Evolutionary conservation across 768 basidiomycete genomes (phyloP).

Genomic region (Leccinum fibrillosum): DNA sequence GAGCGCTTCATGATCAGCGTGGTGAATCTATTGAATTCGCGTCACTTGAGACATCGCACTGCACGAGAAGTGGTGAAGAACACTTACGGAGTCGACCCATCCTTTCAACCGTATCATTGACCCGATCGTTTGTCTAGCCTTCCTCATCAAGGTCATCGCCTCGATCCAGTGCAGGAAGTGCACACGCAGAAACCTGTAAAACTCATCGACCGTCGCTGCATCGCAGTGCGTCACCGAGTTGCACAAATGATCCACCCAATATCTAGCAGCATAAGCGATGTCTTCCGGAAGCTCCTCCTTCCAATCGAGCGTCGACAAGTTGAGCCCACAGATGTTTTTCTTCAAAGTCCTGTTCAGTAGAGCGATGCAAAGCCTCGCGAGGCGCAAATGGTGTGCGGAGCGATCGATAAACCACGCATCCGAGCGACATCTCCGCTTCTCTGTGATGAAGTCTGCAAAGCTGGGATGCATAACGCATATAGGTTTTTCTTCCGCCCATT

Average conservation of each 20-base stretch:
- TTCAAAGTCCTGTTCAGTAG: conserved; percentile 14
- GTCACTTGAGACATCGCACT: neutral
- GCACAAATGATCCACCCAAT: conserved; percentile 33
- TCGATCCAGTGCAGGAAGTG: conserved; percentile 36
- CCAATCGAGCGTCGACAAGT: conserved; percentile 18
- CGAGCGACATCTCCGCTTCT: conserved; percentile 26
- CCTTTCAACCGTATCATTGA: conserved; percentile 24
- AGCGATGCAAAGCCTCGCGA: conserved; percentile 26
- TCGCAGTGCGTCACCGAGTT: conserved; percentile 2
- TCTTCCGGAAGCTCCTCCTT: conserved; percentile 22
- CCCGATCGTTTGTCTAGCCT: conserved; percentile 31
- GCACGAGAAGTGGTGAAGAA: neutral
- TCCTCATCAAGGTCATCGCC: conserved; percentile 29
- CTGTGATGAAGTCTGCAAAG: conserved; percentile 33
- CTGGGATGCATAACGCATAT: conserved; percentile 33
- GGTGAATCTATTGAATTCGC: conserved; percentile 11
- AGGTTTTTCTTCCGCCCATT: conserved; percentile 25
- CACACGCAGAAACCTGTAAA: conserved; percentile 18
- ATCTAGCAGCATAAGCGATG: conserved; percentile 21
- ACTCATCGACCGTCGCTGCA: conserved; percentile 8
- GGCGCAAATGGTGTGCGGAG: conserved; percentile 15
- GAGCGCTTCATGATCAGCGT: conserved; percentile 14
- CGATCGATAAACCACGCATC: conserved; percentile 31
- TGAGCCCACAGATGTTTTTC: conserved; percentile 26
- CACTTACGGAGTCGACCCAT: conserved; percentile 24